Evolutionary conservation across 768 basidiomycete genomes (phyloP), one percentile per base, ranked within the genome.

Genomic region (Botryobasidium botryosum): DNA sequence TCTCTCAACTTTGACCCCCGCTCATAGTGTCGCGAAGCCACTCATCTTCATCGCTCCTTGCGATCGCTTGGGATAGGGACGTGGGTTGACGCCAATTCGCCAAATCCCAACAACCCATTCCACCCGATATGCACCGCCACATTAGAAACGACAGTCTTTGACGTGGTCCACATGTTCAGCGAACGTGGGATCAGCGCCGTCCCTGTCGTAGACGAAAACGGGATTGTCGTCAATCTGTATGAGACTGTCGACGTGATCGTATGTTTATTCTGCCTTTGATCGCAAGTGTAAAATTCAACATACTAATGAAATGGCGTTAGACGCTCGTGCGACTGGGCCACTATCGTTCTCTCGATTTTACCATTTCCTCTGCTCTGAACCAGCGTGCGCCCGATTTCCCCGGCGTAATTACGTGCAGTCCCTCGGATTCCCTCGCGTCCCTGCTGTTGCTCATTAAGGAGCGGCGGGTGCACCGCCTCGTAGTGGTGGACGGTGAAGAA

Each of bases 241-340:
- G 94, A 99, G 63, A 96, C 94, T 4, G 94, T 99, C 20, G 94
- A 99, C 66, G 92, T 99, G 40, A 92, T 97, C 50, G 91, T 94
- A 61, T 55, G 79, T 69, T 18, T 32, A 32, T 13, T n/a, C 26
- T 25, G 28, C 24, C 33, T 49, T 60, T 43, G 15, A 17, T 35
- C 24, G 1, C 7, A 6, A 4, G 6, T 13, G 36, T 18, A 8
- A 44, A 13, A 18, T 18, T 35, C 21, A 33, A 18, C 3, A 3
- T 12, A 32, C 29, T 39, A n/a, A n/a, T n/a, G n/a, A n/a, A n/a
- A n/a, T n/a, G n/a, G n/a, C n/a, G n/a, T 4, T 57, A 97, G 88
- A 94, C 90, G 5, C 77, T 99, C 24, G 88, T 99, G 35, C 78
- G 88, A 31, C 71, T 87, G 37, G 91, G 91, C 35, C 86, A 81